Conservation (phyloP, 2,329 filamentous ascomycete species). For the Fusarium sp. region DNA sequence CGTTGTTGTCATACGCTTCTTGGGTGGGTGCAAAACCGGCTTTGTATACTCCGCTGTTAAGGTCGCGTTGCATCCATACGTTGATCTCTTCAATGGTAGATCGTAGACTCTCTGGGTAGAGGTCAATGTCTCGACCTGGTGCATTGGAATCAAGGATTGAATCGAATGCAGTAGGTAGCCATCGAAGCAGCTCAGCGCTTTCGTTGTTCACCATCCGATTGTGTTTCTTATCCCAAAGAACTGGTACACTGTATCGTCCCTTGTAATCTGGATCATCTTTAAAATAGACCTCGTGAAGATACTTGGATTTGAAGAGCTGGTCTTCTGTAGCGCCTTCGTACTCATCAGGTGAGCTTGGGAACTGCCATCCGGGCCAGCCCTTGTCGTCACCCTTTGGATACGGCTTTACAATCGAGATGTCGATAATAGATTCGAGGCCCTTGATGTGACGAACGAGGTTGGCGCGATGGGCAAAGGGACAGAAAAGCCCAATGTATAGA, state of each 20-base stretch:
- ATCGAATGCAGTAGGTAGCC: conserved; percentile 83
- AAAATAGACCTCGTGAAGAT: conserved; percentile 77
- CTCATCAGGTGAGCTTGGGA: conserved; percentile 60
- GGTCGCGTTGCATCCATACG: conserved; percentile 70
- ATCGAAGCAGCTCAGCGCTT: conserved; percentile 83
- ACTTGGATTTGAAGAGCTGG: conserved; percentile 72
- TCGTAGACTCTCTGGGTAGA: conserved; percentile 65
- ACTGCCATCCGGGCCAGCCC: conserved; percentile 73
- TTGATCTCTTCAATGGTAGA: conserved; percentile 71
- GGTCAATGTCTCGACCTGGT: conserved; percentile 59
- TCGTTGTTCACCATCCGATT: conserved; percentile 84
- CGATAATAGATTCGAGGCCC: conserved; percentile 75
- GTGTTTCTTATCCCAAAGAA: conserved; percentile 74
- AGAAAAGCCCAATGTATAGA: conserved; percentile 69
- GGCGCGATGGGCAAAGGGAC: conserved; percentile 76
- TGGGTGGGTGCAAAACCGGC: conserved; percentile 75
- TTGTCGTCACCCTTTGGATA: conserved; percentile 74
- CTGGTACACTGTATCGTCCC: conserved; percentile 79
- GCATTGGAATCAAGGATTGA: conserved; percentile 57
- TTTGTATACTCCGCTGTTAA: conserved; percentile 62
- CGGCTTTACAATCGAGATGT: conserved; percentile 70
- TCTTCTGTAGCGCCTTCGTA: conserved; percentile 71
- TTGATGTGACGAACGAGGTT: conserved; percentile 78
- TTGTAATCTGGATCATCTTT: conserved; percentile 72
- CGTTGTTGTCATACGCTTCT: conserved; percentile 70